Evolutionary conservation across 2,329 filamentous ascomycete genomes (phyloP).

Genomic region (Trichoderma koningii): DNA sequence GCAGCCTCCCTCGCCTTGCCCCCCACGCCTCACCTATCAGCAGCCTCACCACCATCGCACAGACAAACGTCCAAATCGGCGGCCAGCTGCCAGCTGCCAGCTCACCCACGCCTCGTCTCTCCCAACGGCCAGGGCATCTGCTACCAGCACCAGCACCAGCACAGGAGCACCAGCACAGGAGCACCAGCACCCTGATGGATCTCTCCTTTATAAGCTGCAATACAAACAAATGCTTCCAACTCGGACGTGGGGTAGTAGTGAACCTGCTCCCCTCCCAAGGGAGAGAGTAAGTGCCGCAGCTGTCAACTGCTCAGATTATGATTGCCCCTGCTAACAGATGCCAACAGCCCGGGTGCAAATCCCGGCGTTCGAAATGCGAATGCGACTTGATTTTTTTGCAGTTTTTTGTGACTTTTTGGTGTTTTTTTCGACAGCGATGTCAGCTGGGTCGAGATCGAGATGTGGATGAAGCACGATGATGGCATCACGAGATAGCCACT

Average conservation of each 20-base stretch:
- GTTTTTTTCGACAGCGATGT: not conserved
- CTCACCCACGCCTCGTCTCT: not conserved
- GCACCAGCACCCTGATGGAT: no score
- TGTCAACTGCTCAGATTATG: slow-evolving; percentile 1
- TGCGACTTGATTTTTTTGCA: slow-evolving; percentile 25
- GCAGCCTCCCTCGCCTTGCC: not conserved
- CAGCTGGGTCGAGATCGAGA: no score
- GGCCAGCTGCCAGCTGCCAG: slow-evolving; percentile 6
- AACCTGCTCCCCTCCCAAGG: slow-evolving; percentile 35
- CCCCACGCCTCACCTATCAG: slow-evolving; percentile 6
- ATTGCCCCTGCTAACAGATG: slow-evolving; percentile 15
- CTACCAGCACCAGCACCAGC: no score
- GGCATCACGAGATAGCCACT: no score
- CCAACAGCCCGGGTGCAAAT: slow-evolving; percentile 33
- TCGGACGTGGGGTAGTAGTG: slow-evolving; percentile 35
- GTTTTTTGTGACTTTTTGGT: slow-evolving; percentile 4
- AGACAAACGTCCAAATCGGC: not conserved
- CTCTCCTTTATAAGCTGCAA: slow-evolving; percentile 21
- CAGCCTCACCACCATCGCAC: slow-evolving; percentile 2
- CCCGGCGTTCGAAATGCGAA: slow-evolving; percentile 33
- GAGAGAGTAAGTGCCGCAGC: slow-evolving; percentile 34
- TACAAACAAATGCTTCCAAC: slow-evolving; percentile 18
- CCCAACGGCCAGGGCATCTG: no score
- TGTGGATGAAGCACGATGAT: not conserved
- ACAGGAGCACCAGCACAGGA: no score